These are phyloP conservation scores for Tetrahymena malaccensis DNA, from an alignment of 73 alveolate genomes.

Conservation along the genomic window DNA sequence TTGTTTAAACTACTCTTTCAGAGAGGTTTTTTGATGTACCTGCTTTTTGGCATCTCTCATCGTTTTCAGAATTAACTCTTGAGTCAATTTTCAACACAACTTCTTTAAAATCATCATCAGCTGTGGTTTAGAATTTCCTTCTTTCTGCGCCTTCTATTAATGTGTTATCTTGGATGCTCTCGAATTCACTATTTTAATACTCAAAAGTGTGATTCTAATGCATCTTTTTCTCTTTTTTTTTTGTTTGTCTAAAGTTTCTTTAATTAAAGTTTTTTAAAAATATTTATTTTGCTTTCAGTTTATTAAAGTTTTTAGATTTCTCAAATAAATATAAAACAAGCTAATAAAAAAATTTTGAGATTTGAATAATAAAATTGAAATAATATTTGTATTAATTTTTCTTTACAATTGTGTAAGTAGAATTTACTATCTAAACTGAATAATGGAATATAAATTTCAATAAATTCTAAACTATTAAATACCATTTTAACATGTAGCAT, in stretches of 20 bases:
- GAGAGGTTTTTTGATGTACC: neutral
- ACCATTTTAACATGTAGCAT: no score
- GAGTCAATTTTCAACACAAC: neutral
- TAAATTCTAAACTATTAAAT: no score
- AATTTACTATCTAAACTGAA: neutral
- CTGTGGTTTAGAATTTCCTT: neutral
- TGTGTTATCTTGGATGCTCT: neutral
- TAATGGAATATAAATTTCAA: no score
- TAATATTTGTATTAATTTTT: no score
- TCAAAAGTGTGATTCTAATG: neutral
- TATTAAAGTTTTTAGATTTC: neutral
- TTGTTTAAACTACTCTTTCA: neutral
- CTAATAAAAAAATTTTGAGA: neutral
- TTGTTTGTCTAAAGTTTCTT: neutral
- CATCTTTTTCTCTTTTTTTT: neutral
- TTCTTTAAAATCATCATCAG: neutral
- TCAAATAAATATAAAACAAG: no score
- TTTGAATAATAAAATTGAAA: no score
- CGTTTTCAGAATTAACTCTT: neutral
- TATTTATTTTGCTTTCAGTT: neutral
- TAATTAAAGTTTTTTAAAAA: neutral
- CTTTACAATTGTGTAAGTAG: neutral
- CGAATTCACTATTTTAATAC: neutral
- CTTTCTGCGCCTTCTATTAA: neutral
- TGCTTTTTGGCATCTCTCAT: neutral